A percentile compares a stretch with the other conserved stretches of the same genome.
phyloP scores from a whole-genome alignment of 176 grass and related monocot species.

The barley (Hordeum vulgare) region DNA sequence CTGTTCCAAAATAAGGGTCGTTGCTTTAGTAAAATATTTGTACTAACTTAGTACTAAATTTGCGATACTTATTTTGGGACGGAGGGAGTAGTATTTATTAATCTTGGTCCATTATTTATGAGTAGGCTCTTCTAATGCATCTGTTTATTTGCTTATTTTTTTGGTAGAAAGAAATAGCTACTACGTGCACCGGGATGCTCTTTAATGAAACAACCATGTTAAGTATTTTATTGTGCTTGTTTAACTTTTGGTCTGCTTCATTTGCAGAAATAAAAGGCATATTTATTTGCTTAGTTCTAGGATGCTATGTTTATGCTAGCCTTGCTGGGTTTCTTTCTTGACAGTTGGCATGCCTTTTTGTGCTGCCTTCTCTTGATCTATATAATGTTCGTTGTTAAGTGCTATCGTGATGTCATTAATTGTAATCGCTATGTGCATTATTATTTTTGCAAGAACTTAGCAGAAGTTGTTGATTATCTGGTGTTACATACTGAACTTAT shows the following conservation, averaged over 20 bases:
- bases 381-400: background rate
- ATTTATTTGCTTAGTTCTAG: background rate
- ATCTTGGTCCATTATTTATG: background rate
- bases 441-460: background rate
- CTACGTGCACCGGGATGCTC: too few relatives aligned
- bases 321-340: background rate
- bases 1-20: too few relatives aligned
- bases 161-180: background rate
- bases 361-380: background rate
- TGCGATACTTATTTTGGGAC: too few relatives aligned
- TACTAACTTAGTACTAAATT: too few relatives aligned
- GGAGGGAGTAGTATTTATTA: background rate
- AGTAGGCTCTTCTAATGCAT: background rate
- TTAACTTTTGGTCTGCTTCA: background rate
- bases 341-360: background rate
- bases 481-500: background rate
- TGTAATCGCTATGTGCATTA: background rate
- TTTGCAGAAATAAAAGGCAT: background rate
- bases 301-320: background rate
- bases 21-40: too few relatives aligned
- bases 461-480: background rate
- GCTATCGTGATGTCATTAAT: background rate
- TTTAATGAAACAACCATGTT: background rate
- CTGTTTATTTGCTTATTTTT: background rate
- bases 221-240: background rate